phyloP scores from a whole-genome alignment of 2,329 filamentous ascomycete genomes.

The Fusarium sp. region DNA sequence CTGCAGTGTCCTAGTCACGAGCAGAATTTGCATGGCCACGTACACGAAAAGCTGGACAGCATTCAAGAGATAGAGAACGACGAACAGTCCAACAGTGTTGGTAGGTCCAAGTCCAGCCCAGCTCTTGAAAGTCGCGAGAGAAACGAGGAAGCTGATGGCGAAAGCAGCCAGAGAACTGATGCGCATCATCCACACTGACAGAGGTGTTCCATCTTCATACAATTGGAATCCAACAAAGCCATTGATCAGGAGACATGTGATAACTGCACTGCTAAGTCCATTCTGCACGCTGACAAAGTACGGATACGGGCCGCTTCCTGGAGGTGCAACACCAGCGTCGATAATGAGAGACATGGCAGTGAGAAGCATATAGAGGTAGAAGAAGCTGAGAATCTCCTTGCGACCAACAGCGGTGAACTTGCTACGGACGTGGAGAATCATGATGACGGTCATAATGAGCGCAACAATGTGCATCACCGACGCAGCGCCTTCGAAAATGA shows the following conservation, averaged over 20 bases:
- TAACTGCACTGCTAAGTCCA: constrained; percentile 83
- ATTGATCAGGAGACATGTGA: constrained; percentile 92
- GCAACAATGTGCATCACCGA: constrained; percentile 93
- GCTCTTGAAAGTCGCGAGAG: constrained; percentile 89
- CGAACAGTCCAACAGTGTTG: constrained; percentile 88
- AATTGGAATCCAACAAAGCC: constrained; percentile 98
- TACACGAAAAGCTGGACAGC: constrained; percentile 88
- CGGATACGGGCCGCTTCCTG: constrained; percentile 79
- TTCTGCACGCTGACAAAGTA: constrained; percentile 92
- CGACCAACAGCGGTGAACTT: constrained; percentile 96
- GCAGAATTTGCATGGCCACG: constrained; percentile 83
- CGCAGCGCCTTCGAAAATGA: constrained; percentile 94
- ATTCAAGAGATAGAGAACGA: constrained; percentile 91
- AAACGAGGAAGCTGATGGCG: constrained; percentile 83
- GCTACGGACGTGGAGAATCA: constrained; percentile 95
- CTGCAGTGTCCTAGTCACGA: constrained; percentile 88
- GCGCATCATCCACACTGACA: constrained; percentile 93
- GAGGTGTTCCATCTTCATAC: constrained; percentile 93
- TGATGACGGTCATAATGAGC: constrained; percentile 91
- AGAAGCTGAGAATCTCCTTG: constrained; percentile 83
- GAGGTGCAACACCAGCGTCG: constrained; percentile 90
- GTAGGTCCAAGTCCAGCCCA: constrained; percentile 87
- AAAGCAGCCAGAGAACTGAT: constrained; percentile 83
- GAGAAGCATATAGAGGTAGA: constrained; percentile 94
- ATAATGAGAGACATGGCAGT: constrained; percentile 89